phyloP scores from a whole-genome alignment of 75 land plant species.

The Pinus albicaulis region DNA sequence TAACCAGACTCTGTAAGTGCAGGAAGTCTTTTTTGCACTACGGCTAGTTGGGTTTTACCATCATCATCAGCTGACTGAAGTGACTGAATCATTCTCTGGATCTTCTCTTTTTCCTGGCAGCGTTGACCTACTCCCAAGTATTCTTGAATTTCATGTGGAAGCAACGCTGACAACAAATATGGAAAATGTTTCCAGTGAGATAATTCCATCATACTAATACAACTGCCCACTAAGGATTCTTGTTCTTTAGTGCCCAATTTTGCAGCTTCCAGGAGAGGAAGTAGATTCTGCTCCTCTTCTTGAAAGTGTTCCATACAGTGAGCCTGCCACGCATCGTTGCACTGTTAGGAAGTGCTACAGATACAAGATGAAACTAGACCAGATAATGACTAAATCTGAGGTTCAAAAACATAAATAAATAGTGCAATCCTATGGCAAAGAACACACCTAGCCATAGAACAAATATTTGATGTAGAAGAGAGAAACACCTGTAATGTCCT shows the following conservation, averaged over 20 bases:
- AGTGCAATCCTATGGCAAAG: background rate
- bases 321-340: conserved; percentile 26
- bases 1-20: background rate
- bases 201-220: conserved; percentile 43
- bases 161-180: conserved; percentile 63
- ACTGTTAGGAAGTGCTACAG: conserved; percentile 6
- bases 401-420: background rate
- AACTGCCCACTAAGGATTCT: conserved; percentile 32
- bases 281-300: conserved; percentile 72
- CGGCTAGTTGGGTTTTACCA: background rate
- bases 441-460: background rate
- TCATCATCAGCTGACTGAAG: conserved; percentile 1
- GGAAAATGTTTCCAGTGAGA: conserved; percentile 54
- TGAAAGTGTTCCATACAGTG: conserved; percentile 67
- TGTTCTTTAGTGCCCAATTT: conserved; percentile 48
- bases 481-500: conserved; percentile 52
- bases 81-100: background rate
- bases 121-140: conserved; percentile 44
- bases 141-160: conserved; percentile 57
- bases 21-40: background rate
- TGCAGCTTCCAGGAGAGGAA: conserved; percentile 67
- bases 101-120: conserved; percentile 7
- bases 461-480: background rate
- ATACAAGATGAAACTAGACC: background rate
- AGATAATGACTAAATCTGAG: background rate